Evolutionary conservation across 352 stramenopile genomes (phyloP), one percentile per base, ranked within the genome.

Genomic region (Globisporangium sylvaticum): DNA sequence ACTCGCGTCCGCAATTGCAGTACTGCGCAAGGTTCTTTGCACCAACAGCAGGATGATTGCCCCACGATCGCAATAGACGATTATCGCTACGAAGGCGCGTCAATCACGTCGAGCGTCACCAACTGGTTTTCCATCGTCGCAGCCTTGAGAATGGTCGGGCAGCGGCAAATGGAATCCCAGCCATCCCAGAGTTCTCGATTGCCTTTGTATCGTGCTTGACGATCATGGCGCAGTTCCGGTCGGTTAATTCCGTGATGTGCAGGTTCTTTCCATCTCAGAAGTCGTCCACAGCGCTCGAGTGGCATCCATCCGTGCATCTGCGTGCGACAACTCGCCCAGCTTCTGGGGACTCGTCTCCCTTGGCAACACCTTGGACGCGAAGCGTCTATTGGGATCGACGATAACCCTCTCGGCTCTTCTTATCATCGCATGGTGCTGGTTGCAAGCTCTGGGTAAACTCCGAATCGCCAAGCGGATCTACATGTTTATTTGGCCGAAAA

Each of bases 1-100:
- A 58, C 56, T 10, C 56, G 64, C 10, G 24, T 65, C 31, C 64
- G 56, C 25, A 48, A 60, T 14, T 69, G 31, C 27, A 27, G 55
- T 18, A 24, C 18, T 12, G 37, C 8, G 4, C 7, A 52, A 20
- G 25, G 12, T 29, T 57, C 59, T n/a, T 32, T n/a, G 22, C 24
- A 57, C 3, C 9, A 24, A 14, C n/a, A 27, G 15, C 42, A 42
- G 1, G 3, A 31, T 1, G 12, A 20, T 31, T 69, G 57, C 25
- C 39, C 29, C 8, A 70, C 65, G 25, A 29, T 70, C 32, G 65
- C 65, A 14, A 20, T 58, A 1, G 57, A 71, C 7, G 66, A 67
- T 37, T 71, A 48, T 39, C 58, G 66, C 20, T 67, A 67, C 39
- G 59, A 71, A 67, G 29, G 34, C n/a, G 59, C 12, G 9, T 31